Conservation (phyloP, 495 filamentous ascomycete species). For the Penicillium odoratum region DNA sequence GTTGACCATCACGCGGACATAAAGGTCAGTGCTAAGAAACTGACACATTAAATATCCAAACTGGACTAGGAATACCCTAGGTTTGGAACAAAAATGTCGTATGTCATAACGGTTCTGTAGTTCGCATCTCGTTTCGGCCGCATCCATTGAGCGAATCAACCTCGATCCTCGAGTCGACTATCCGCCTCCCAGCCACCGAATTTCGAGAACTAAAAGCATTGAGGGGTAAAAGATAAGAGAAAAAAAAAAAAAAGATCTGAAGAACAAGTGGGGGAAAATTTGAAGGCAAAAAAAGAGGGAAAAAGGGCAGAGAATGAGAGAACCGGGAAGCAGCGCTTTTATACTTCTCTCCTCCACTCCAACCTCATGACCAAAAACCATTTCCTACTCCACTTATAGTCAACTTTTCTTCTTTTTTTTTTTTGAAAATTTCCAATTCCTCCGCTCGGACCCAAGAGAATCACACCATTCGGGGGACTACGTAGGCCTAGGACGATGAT, state of each 20-base stretch:
- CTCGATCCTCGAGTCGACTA: conserved; percentile 16
- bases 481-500: conserved; percentile 30
- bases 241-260: not conserved
- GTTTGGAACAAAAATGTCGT: conserved; percentile 5
- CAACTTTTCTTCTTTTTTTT: conserved; percentile 3
- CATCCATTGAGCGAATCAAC: conserved; percentile 22
- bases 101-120: conserved; percentile 27
- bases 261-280: conserved; percentile 7
- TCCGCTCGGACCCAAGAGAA: conserved; percentile 19
- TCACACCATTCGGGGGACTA: conserved; percentile 15
- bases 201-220: conserved; percentile 13
- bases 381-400: conserved; percentile 8
- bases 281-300: conserved; percentile 1
- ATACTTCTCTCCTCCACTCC: conserved; percentile 18
- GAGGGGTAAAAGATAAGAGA: conserved; percentile 7
- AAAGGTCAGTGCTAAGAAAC: not conserved
- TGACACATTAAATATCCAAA: conserved; percentile 10
- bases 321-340: conserved; percentile 22
- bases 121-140: conserved; percentile 12
- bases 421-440: conserved; percentile 1
- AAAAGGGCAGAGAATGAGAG: conserved; percentile 11
- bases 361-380: conserved; percentile 5
- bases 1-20: not conserved
- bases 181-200: conserved; percentile 42
- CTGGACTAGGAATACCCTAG: not conserved